Evolutionary conservation across 2,329 filamentous ascomycete genomes (phyloP).

Genomic region (Alternaria novae-zelandiae): DNA sequence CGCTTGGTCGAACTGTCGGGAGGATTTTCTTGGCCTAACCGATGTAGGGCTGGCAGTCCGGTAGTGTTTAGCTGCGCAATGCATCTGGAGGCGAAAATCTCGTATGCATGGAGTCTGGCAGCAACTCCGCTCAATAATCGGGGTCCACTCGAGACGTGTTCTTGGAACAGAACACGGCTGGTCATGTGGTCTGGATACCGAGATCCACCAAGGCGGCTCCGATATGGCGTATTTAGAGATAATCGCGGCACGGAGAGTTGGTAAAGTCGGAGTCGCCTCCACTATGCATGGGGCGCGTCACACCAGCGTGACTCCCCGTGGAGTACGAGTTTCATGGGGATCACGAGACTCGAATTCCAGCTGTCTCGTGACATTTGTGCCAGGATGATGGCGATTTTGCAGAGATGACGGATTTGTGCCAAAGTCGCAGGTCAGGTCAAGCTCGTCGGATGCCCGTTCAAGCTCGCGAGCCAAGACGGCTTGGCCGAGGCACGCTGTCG

Average conservation of each 20-base stretch:
- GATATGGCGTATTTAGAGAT: neutral
- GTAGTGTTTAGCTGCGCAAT: slow-evolving; percentile 1
- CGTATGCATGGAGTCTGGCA: slow-evolving; percentile 1
- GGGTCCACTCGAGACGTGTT: neutral
- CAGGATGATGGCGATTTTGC: neutral
- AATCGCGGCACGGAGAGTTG: neutral
- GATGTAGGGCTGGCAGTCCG: neutral
- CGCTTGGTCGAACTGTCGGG: slow-evolving; percentile 34
- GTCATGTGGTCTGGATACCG: neutral
- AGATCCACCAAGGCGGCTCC: neutral
- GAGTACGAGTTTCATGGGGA: neutral
- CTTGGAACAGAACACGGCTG: slow-evolving; percentile 2
- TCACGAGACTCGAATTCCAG: neutral
- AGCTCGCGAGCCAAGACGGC: slow-evolving; percentile 6
- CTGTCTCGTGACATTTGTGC: neutral
- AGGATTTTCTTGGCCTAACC: slow-evolving; percentile 21
- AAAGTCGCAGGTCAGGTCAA: neutral
- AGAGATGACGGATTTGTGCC: neutral
- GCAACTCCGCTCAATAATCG: slow-evolving; percentile 8
- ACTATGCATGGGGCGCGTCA: neutral
- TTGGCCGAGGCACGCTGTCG: slow-evolving; percentile 3
- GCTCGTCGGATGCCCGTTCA: neutral
- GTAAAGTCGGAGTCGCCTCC: neutral
- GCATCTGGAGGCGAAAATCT: slow-evolving; percentile 6
- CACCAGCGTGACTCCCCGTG: neutral